Percentiles rank a stretch among this genome's conserved stretches.
Conservation (phyloP, 2,329 filamentous ascomycete species). For the Colletotrichum plurivorum region DNA sequence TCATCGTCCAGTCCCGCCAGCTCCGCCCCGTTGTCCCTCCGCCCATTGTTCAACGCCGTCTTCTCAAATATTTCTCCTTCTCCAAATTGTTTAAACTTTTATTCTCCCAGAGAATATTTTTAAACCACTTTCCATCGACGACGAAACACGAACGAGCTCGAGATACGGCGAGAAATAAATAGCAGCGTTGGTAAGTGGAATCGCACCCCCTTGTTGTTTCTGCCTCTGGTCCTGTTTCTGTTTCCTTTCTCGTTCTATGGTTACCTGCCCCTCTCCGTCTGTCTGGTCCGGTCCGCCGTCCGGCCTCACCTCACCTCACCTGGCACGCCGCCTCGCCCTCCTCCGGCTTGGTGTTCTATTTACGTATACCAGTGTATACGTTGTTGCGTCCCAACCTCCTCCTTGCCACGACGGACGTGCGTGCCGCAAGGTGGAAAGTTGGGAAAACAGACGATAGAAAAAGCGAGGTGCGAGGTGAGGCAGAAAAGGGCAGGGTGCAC, state of each 20-base stretch:
- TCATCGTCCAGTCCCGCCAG: conserved; percentile 9
- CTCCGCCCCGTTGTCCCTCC: conserved; percentile 9
- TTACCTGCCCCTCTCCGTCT: not conserved
- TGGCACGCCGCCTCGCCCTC: conserved; percentile 5
- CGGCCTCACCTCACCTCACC: conserved; percentile 9
- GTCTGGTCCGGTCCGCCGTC: conserved; percentile 15
- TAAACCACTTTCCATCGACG: not conserved
- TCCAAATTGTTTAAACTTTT: not conserved
- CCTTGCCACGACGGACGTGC: conserved; percentile 1
- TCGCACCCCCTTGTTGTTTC: conserved; percentile 25
- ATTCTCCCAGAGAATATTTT: not conserved
- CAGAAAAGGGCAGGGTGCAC: not conserved
- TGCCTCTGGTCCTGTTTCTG: conserved; percentile 28
- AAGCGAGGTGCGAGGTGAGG: conserved; percentile 11
- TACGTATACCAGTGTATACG: conserved; percentile 10
- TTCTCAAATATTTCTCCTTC: not conserved
- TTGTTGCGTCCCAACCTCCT: too few species aligned
- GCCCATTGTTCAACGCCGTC: conserved; percentile 3
- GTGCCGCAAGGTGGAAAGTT: conserved; percentile 5
- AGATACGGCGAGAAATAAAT: conserved; percentile 22
- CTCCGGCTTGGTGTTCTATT: conserved; percentile 29
- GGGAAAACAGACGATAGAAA: conserved; percentile 3
- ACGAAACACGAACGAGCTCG: not conserved
- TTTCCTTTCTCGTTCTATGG: conserved; percentile 4
- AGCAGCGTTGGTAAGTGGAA: conserved; percentile 23